phyloP scores from a whole-genome alignment of 2,329 filamentous ascomycete genomes.

The Diaporthe helianthi region DNA sequence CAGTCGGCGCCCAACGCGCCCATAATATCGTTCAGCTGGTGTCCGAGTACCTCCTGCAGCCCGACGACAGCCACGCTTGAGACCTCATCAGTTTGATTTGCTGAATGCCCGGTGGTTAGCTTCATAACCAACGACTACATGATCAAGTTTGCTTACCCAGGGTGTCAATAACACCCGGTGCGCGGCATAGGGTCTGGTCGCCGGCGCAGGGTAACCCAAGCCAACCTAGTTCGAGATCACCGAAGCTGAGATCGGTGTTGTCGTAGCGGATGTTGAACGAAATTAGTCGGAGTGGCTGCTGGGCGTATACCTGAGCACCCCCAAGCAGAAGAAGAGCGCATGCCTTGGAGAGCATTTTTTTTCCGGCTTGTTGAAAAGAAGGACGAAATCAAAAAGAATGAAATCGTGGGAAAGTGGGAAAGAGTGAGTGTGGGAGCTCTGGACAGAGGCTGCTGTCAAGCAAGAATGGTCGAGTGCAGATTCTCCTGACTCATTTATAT shows the following conservation, averaged over 20 bases:
- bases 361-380: neutral
- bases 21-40: constrained; percentile 56
- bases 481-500: neutral
- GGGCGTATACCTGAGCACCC: constrained; percentile 1
- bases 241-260: neutral
- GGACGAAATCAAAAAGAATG: neutral
- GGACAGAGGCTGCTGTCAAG: neutral
- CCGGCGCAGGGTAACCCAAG: neutral
- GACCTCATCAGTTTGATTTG: neutral
- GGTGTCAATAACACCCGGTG: neutral
- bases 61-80: neutral
- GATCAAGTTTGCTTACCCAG: neutral
- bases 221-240: neutral
- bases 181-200: neutral
- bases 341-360: constrained; percentile 2
- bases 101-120: neutral
- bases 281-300: neutral
- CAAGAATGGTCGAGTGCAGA: neutral
- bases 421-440: neutral
- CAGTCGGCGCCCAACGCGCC: constrained; percentile 51
- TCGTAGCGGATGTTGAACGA: constrained; percentile 5
- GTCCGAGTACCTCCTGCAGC: constrained; percentile 59
- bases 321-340: neutral
- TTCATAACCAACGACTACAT: neutral
- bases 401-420: neutral